A percentile compares a stretch with the other conserved stretches of the same genome.
These are phyloP conservation scores for Puccinia triticina DNA, from an alignment of 1,284 basidiomycete species.

Conservation along the genomic window DNA sequence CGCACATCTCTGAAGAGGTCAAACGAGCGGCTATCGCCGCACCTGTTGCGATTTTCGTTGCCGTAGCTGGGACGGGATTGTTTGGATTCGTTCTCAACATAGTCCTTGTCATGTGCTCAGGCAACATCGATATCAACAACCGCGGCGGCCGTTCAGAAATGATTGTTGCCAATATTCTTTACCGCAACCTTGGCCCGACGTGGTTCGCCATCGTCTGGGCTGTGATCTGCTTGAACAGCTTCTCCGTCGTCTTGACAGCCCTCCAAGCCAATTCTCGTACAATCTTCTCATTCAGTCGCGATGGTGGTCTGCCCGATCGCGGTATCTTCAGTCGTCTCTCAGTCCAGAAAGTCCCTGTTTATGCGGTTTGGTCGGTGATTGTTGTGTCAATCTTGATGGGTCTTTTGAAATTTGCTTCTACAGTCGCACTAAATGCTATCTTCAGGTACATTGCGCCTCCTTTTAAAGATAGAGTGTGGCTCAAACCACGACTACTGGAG, in stretches of 20 bases:
- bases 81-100: constrained; percentile 79
- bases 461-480: background rate
- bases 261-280: constrained; percentile 85
- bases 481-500: background rate
- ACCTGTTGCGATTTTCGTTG: constrained; percentile 77
- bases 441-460: constrained; percentile 63
- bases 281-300: constrained; percentile 86
- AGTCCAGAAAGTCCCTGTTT: constrained; percentile 72
- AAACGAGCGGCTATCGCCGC: constrained; percentile 81
- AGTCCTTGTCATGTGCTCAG: constrained; percentile 76
- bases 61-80: constrained; percentile 75
- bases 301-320: constrained; percentile 76
- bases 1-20: constrained; percentile 91
- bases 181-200: constrained; percentile 42
- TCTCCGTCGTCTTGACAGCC: constrained; percentile 64
- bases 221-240: constrained; percentile 56
- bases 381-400: constrained; percentile 54
- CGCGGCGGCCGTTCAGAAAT: constrained; percentile 46
- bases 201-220: constrained; percentile 46
- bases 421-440: constrained; percentile 78
- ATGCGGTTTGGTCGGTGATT: constrained; percentile 70
- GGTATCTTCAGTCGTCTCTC: constrained; percentile 74
- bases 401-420: constrained; percentile 75
- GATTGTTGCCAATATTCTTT: constrained; percentile 49
- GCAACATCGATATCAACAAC: constrained; percentile 56